Percentiles rank a stretch among this genome's conserved stretches.
Conservation (phyloP, 805 yeast genomes). For the Komagataella kurtzmanii region DNA sequence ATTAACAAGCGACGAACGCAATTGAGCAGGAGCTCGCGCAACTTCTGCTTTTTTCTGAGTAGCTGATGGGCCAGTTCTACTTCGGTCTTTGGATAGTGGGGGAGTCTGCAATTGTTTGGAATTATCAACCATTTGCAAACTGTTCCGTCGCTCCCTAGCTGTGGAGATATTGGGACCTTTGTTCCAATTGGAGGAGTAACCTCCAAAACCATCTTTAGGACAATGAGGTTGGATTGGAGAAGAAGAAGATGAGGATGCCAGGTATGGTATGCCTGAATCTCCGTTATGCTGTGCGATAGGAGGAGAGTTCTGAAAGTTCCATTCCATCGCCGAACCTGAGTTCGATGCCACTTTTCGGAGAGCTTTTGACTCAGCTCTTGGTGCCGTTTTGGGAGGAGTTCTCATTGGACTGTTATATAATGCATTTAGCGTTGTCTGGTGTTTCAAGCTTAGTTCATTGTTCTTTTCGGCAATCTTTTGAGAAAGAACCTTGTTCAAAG, state of each 20-base stretch:
- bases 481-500: slow-evolving; percentile 19
- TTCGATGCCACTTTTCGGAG: slow-evolving; percentile 7
- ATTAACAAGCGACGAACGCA: not conserved
- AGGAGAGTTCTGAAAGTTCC: not conserved
- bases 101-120: slow-evolving; percentile 11
- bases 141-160: slow-evolving; percentile 10
- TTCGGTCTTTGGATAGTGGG: slow-evolving; percentile 1
- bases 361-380: slow-evolving; percentile 1
- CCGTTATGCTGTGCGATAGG: not conserved
- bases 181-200: not conserved
- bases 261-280: not conserved
- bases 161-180: not conserved
- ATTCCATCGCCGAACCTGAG: not conserved
- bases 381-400: not conserved
- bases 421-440: slow-evolving; percentile 6
- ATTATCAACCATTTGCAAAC: slow-evolving; percentile 13
- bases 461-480: slow-evolving; percentile 18
- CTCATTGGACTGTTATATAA: not conserved
- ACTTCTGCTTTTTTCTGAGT: not conserved
- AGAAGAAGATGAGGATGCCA: not conserved
- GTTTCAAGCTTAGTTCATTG: slow-evolving; percentile 12
- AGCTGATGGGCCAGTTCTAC: not conserved
- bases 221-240: not conserved
- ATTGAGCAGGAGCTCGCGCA: not conserved
- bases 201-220: not conserved